These are phyloP conservation scores for Scedosporium boydii DNA, from an alignment of 2,329 filamentous ascomycete species.

Conservation along the genomic window DNA sequence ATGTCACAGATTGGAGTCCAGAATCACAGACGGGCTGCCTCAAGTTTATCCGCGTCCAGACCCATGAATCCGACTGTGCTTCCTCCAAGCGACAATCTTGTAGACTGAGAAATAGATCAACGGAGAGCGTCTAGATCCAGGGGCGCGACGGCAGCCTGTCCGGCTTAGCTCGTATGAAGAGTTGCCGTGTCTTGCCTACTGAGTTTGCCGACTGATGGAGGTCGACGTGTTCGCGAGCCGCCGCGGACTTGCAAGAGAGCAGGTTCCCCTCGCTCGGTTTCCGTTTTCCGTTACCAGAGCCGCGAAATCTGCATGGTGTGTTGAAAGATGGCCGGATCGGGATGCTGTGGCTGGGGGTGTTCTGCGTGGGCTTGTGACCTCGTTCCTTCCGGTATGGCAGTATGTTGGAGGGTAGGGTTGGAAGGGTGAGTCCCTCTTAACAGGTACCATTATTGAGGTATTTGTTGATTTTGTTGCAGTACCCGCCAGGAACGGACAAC, in stretches of 20 bases:
- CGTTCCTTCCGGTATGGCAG: background rate
- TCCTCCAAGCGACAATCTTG: too few relatives aligned
- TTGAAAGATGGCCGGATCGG: background rate
- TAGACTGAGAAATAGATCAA: too few relatives aligned
- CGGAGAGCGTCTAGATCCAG: too few relatives aligned
- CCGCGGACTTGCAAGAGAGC: background rate
- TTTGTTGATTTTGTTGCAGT: background rate
- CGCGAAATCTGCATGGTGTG: background rate
- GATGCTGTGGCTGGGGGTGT: background rate
- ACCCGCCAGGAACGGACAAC: background rate
- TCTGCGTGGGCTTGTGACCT: background rate
- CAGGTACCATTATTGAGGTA: background rate
- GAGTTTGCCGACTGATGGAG: background rate
- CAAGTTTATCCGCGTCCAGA: too few relatives aligned
- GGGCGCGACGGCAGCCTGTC: too few relatives aligned
- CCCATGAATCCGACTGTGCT: too few relatives aligned
- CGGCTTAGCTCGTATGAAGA: too few relatives aligned
- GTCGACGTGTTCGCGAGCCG: background rate
- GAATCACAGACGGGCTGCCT: too few relatives aligned
- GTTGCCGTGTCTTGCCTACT: too few relatives aligned
- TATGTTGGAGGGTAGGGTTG: background rate
- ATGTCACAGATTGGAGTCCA: too few relatives aligned
- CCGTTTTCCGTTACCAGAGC: background rate
- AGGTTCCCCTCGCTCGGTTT: background rate
- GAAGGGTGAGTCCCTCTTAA: background rate